Percentiles rank a stretch among this genome's conserved stretches.
These are phyloP conservation scores for Aspergillus ruber DNA, from an alignment of 2,329 filamentous ascomycete genomes.

Conservation along the genomic window DNA sequence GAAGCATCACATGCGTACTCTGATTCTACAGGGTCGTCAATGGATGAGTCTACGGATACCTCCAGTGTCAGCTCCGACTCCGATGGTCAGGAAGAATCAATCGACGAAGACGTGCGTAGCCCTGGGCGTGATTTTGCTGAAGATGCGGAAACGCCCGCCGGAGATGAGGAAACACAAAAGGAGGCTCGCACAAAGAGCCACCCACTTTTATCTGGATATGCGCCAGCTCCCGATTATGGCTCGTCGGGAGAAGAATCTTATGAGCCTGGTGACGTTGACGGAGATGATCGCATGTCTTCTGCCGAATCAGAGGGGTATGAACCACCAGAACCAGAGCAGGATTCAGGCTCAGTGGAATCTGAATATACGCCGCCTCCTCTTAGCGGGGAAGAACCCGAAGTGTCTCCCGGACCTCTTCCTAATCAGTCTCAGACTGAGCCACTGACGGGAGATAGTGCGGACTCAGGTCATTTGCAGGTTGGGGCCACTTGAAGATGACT, in stretches of 20 bases:
- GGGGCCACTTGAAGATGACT: slow-evolving; percentile 28
- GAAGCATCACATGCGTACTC: slow-evolving; percentile 17
- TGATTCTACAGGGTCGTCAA: slow-evolving; percentile 28
- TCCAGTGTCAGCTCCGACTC: slow-evolving; percentile 12
- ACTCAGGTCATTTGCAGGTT: slow-evolving; percentile 18
- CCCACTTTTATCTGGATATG: slow-evolving; percentile 5
- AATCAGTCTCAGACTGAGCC: slow-evolving; percentile 18
- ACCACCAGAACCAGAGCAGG: slow-evolving; percentile 41
- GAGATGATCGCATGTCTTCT: slow-evolving; percentile 11
- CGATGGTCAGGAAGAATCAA: slow-evolving; percentile 6
- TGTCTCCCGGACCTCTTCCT: slow-evolving; percentile 15
- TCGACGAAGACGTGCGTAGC: slow-evolving; percentile 3
- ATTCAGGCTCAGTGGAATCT: slow-evolving; percentile 20
- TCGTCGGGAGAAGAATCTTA: slow-evolving; percentile 10
- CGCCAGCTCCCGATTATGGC: slow-evolving; percentile 4
- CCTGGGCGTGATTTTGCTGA: not conserved
- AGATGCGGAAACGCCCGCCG: not conserved
- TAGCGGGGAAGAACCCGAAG: slow-evolving; percentile 21
- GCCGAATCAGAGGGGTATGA: slow-evolving; percentile 50
- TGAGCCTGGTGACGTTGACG: slow-evolving; percentile 12
- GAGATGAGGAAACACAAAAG: not conserved
- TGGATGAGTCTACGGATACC: slow-evolving; percentile 34
- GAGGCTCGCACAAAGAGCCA: not conserved
- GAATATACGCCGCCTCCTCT: slow-evolving; percentile 35
- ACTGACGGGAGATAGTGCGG: slow-evolving; percentile 24